These are phyloP conservation scores for Ceratobasidium papillatum DNA, from an alignment of 1,284 basidiomycete species.

Conservation along the genomic window DNA sequence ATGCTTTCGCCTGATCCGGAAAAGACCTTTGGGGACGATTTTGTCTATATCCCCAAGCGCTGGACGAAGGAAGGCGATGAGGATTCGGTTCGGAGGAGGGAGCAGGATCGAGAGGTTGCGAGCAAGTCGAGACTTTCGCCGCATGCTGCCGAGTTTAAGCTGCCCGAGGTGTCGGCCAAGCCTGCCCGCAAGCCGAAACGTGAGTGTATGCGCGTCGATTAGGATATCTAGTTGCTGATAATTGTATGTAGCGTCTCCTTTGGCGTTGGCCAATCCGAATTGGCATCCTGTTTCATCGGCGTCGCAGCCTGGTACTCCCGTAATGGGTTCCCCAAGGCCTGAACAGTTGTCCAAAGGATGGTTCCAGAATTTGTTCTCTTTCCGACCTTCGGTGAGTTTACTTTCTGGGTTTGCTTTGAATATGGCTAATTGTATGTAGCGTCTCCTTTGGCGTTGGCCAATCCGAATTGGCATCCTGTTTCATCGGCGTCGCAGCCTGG, in stretches of 20 bases:
- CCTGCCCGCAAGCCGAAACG: constrained; percentile 10
- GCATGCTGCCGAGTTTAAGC: constrained; percentile 15
- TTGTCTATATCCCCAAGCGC: constrained; percentile 9
- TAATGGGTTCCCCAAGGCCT: not conserved
- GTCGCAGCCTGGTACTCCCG: constrained; percentile 13
- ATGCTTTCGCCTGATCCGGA: constrained; percentile 22
- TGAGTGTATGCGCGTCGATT: constrained; percentile 21
- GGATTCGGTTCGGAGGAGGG: not conserved
- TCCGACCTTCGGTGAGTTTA: constrained; percentile 22
- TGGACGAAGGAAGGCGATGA: not conserved
- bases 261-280: constrained; percentile 22
- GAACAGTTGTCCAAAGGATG: constrained; percentile 31
- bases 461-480: constrained; percentile 27
- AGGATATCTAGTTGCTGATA: not conserved
- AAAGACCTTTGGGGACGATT: not conserved
- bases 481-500: constrained; percentile 12
- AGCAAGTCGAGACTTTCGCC: constrained; percentile 12
- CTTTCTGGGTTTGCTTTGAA: too few relatives aligned
- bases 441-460: constrained; percentile 12
- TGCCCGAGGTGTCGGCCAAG: not conserved
- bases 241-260: constrained; percentile 12
- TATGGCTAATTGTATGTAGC: constrained; percentile 11
- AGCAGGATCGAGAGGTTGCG: constrained; percentile 16
- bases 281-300: constrained; percentile 16
- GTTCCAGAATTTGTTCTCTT: constrained; percentile 33